Evolutionary conservation across 345 rosid species (phyloP).

Genomic region (Turnera subulata): DNA sequence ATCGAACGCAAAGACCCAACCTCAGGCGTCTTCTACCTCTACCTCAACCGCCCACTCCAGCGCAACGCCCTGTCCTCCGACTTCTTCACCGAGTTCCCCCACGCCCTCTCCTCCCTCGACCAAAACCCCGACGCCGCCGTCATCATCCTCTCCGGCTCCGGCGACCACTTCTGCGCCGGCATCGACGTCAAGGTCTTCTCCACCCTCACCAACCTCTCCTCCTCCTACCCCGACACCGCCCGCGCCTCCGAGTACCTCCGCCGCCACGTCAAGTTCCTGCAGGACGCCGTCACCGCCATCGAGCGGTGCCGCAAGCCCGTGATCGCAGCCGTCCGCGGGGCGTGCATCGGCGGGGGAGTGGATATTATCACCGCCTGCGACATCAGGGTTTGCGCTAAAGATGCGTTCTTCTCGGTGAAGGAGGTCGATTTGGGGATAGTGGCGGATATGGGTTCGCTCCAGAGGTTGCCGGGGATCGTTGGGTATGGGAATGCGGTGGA

Average conservation of each 20-base stretch:
- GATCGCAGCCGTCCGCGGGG: slow-evolving; percentile 66
- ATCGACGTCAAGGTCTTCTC: slow-evolving; percentile 54
- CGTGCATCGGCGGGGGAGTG: slow-evolving; percentile 71
- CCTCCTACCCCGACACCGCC: slow-evolving; percentile 33
- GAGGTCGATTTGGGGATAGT: slow-evolving; percentile 79
- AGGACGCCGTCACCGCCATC: slow-evolving; percentile 66
- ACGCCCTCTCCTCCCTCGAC: slow-evolving; percentile 56
- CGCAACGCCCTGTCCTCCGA: slow-evolving; percentile 63
- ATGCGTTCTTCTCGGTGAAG: slow-evolving; percentile 65
- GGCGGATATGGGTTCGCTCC: slow-evolving; percentile 86
- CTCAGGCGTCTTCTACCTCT: slow-evolving; percentile 49
- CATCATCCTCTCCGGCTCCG: slow-evolving; percentile 60
- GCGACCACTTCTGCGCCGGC: slow-evolving; percentile 77
- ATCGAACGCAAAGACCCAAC: slow-evolving; percentile 31
- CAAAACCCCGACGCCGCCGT: slow-evolving; percentile 48
- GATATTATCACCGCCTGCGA: slow-evolving; percentile 79
- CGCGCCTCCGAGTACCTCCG: slow-evolving; percentile 50
- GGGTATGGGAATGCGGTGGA: slow-evolving; percentile 72
- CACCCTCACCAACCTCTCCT: slow-evolving; percentile 14
- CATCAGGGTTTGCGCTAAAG: slow-evolving; percentile 57
- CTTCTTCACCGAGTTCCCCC: slow-evolving; percentile 65
- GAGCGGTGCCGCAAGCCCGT: slow-evolving; percentile 83
- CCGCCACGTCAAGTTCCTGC: slow-evolving; percentile 53
- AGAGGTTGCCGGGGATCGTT: slow-evolving; percentile 69
- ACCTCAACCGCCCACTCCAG: slow-evolving; percentile 54